Evolutionary conservation across 345 rosid species (phyloP).

Genomic region (Erysimum cheiranthoides): DNA sequence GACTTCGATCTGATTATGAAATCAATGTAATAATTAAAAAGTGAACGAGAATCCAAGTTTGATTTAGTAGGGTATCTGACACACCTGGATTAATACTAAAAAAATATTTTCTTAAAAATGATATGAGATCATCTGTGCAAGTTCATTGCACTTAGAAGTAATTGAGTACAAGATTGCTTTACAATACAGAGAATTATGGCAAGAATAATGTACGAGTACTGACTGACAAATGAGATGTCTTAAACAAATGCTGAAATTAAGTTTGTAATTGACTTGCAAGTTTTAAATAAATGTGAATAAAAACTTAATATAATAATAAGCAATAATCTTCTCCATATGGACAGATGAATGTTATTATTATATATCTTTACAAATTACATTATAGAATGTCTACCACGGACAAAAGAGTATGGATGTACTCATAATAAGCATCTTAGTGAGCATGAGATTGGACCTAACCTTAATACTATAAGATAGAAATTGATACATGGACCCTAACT

Average conservation of each 20-base stretch:
- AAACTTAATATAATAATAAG: neutral
- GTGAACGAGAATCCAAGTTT: conserved; percentile 36
- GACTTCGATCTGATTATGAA: conserved; percentile 21
- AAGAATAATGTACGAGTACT: conserved; percentile 32
- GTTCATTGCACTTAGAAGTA: conserved; percentile 41
- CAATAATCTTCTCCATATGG: neutral
- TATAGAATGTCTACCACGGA: conserved; percentile 2
- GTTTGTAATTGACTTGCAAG: conserved; percentile 15
- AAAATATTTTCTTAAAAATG: neutral
- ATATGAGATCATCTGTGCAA: conserved; percentile 18
- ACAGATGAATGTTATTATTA: conserved; percentile 12
- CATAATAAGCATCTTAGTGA: neutral
- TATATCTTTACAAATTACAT: conserved; percentile 5
- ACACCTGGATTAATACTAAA: conserved; percentile 39
- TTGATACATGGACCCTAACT: conserved; percentile 25
- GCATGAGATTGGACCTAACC: neutral
- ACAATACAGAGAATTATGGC: conserved; percentile 33
- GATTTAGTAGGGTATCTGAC: conserved; percentile 43
- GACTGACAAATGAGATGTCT: conserved; percentile 43
- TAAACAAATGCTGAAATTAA: conserved; percentile 22
- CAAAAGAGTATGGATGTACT: neutral
- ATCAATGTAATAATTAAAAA: conserved; percentile 12
- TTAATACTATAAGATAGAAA: neutral
- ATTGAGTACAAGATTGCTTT: conserved; percentile 23
- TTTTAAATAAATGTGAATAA: neutral